Percentiles rank a stretch among this genome's conserved stretches.
These are phyloP conservation scores for Pterulicium gracile DNA, from an alignment of 1,284 basidiomycete genomes.

Conservation along the genomic window DNA sequence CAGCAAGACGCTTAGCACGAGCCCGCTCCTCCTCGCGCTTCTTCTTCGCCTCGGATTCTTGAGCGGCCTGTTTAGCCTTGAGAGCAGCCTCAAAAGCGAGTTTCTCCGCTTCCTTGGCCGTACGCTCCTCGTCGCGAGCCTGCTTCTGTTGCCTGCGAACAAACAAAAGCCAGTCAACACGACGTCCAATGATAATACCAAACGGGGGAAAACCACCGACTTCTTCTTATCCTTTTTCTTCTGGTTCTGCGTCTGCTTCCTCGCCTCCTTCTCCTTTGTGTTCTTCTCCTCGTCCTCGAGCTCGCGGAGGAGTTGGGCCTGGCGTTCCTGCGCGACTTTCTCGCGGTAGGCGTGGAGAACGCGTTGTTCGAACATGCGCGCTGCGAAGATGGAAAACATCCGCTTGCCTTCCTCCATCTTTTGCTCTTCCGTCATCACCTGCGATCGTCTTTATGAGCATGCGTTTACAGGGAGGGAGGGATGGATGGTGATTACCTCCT, in stretches of 20 bases:
- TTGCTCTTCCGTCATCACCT: conserved; percentile 79
- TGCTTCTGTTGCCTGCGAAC: conserved; percentile 71
- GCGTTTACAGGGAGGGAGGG: conserved; percentile 13
- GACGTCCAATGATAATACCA: conserved; percentile 2
- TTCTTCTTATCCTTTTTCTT: conserved; percentile 98
- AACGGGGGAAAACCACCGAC: conserved; percentile 30
- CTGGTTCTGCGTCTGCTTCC: conserved; percentile 93
- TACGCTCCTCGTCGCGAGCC: conserved; percentile 84
- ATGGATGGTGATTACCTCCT: conserved; percentile 7
- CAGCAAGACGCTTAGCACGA: conserved; percentile 41
- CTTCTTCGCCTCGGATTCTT: conserved; percentile 68
- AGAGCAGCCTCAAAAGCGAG: conserved; percentile 55
- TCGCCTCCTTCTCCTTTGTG: conserved; percentile 78
- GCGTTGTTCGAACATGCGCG: conserved; percentile 97
- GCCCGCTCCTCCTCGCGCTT: conserved; percentile 56
- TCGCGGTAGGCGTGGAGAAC: conserved; percentile 90
- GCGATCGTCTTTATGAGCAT: too few relatives aligned
- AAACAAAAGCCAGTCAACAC: conserved; percentile 10
- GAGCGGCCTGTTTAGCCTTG: conserved; percentile 42
- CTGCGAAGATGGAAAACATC: conserved; percentile 99
- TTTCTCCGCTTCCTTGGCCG: conserved; percentile 51
- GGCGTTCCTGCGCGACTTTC: conserved; percentile 85
- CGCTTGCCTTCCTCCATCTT: conserved; percentile 98
- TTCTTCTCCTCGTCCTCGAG: conserved; percentile 83
- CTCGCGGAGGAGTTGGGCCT: conserved; percentile 78